Percentiles rank a stretch among this genome's conserved stretches.
Evolutionary conservation across 805 yeast species (phyloP).

Genomic region (Starmerella potacharoeniae): DNA sequence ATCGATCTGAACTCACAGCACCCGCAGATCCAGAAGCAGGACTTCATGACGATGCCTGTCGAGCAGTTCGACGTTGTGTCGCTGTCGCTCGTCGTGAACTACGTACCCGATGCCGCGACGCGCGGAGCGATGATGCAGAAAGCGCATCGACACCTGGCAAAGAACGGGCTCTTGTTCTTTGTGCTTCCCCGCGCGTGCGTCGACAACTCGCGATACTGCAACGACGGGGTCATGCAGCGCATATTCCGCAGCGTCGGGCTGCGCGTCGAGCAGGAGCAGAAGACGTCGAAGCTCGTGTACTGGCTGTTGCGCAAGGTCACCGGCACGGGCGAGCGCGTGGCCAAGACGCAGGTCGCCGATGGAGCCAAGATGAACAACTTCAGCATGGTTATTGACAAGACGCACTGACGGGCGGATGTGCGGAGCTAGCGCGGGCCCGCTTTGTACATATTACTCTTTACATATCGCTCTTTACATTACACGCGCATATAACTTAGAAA

Average conservation of each 20-base stretch:
- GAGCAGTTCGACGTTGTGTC: conserved; percentile 51
- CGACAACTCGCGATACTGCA: conserved; percentile 68
- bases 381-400: conserved; percentile 32
- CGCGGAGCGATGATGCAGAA: conserved; percentile 71
- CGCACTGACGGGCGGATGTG: too few species aligned
- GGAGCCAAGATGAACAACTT: conserved; percentile 64
- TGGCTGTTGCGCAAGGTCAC: conserved; percentile 50
- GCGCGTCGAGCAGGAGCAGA: conserved; percentile 35
- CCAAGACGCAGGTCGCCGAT: conserved; percentile 35
- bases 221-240: conserved; percentile 32
- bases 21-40: conserved; percentile 60
- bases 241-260: conserved; percentile 59
- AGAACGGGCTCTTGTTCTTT: conserved; percentile 40
- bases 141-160: conserved; percentile 44
- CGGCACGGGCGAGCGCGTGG: conserved; percentile 11
- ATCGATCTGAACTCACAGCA: conserved; percentile 77
- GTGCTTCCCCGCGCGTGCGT: conserved; percentile 87
- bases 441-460: too few species aligned
- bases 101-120: conserved; percentile 58
- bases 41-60: conserved; percentile 68
- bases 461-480: too few species aligned
- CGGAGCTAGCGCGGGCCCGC: too few species aligned
- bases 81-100: conserved; percentile 78
- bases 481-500: too few species aligned
- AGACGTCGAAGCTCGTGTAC: conserved; percentile 63